Percentiles rank a stretch among this genome's conserved stretches.
Conservation (phyloP, 805 yeast species). For the Peterozyma xylosa region DNA sequence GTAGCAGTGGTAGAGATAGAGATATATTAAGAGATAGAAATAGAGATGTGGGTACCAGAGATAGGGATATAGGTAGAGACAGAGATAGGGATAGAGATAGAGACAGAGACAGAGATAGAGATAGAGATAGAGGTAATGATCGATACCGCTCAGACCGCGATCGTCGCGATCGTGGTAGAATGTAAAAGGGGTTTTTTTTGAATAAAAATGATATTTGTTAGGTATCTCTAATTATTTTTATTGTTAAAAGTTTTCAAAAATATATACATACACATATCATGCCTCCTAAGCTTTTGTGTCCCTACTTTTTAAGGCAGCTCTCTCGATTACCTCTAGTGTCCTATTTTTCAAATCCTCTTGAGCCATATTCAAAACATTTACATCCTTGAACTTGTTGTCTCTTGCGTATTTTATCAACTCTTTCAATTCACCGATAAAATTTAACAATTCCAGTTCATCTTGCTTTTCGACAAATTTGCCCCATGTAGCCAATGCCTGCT, state of each 20-base stretch:
- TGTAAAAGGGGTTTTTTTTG: too few species aligned
- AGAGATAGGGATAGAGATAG: too few species aligned
- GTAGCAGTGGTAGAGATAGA: not conserved
- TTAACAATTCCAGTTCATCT: conserved; percentile 11
- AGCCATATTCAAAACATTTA: conserved; percentile 22
- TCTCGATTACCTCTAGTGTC: conserved; percentile 17
- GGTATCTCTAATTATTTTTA: too few species aligned
- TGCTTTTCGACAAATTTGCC: conserved; percentile 11
- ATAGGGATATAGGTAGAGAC: not conserved
- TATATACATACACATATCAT: not conserved
- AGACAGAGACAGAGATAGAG: too few species aligned
- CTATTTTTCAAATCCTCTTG: conserved; percentile 25
- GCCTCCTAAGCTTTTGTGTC: conserved; percentile 1
- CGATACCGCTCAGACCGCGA: too few species aligned
- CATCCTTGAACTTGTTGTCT: conserved; percentile 19
- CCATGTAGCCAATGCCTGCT: conserved; percentile 23
- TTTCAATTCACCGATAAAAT: conserved; percentile 17
- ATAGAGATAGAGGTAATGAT: too few species aligned
- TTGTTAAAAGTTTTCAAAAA: too few species aligned
- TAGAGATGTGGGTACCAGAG: not conserved
- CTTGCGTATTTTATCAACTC: conserved; percentile 22
- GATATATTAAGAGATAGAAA: not conserved
- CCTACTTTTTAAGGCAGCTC: conserved; percentile 19
- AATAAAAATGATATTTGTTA: too few species aligned
- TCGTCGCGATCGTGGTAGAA: too few species aligned